phyloP scores from a whole-genome alignment of 1,284 basidiomycete species.

The Boletellus sp. region DNA sequence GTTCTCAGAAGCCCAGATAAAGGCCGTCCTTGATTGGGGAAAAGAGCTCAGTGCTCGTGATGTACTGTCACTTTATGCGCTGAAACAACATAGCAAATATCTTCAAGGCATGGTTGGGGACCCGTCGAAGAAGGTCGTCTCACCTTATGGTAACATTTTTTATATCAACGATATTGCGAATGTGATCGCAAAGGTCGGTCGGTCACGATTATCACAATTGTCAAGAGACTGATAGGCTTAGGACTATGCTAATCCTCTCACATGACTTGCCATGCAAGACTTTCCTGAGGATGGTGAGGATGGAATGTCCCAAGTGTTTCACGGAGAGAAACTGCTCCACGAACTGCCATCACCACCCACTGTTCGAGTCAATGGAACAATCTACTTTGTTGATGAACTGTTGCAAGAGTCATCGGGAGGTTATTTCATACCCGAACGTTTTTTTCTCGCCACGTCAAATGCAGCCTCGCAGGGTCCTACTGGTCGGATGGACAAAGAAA shows the following conservation, averaged over 20 bases:
- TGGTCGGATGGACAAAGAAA: too few relatives aligned
- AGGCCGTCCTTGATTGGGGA: not conserved
- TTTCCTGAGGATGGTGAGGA: constrained; percentile 22
- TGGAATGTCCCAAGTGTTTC: constrained; percentile 20
- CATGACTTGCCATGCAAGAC: constrained; percentile 18
- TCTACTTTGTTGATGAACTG: constrained; percentile 28
- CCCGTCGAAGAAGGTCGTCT: not conserved
- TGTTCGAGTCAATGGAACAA: constrained; percentile 8
- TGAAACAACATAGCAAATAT: not conserved
- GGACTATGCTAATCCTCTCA: constrained; percentile 30
- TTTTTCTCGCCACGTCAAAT: constrained; percentile 10
- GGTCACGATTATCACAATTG: too few relatives aligned
- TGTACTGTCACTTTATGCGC: not conserved
- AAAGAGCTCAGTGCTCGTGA: not conserved
- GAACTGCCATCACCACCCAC: constrained; percentile 22
- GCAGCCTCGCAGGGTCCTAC: too few relatives aligned
- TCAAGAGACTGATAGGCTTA: constrained; percentile 13
- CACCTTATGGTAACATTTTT: not conserved
- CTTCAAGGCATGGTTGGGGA: not conserved
- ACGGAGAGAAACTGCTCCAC: constrained; percentile 23
- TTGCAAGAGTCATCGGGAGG: constrained; percentile 1
- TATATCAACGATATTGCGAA: not conserved
- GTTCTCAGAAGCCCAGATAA: not conserved
- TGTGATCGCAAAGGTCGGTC: not conserved
- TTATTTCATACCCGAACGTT: constrained; percentile 24